A percentile compares a stretch with the other conserved stretches of the same genome.
phyloP scores from a whole-genome alignment of 2,329 filamentous ascomycete genomes.

The Botrytis elliptica region DNA sequence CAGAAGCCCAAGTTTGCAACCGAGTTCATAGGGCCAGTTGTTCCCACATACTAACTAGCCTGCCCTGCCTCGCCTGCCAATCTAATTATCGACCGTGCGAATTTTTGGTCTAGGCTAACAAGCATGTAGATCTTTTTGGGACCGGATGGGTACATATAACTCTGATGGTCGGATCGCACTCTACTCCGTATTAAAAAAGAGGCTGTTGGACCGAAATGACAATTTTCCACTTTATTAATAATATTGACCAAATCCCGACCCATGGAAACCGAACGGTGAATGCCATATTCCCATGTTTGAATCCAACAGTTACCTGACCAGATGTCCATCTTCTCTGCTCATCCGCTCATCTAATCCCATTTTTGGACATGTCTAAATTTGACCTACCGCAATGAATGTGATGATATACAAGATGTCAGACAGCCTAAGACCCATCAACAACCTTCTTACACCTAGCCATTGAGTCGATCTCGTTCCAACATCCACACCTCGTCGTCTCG shows the following conservation, averaged over 20 bases:
- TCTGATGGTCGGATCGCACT: slow-evolving; percentile 11
- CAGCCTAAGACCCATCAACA: not conserved
- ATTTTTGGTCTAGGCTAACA: not conserved
- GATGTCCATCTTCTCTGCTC: not conserved
- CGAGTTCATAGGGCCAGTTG: slow-evolving; percentile 19
- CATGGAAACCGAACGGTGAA: not conserved
- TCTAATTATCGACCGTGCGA: slow-evolving; percentile 15
- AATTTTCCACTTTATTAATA: slow-evolving; percentile 13
- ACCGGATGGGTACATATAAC: slow-evolving; percentile 3
- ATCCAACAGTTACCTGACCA: slow-evolving; percentile 7
- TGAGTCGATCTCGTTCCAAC: slow-evolving; percentile 3
- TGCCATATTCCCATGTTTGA: not conserved
- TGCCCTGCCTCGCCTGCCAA: slow-evolving; percentile 8
- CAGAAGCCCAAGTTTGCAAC: slow-evolving; percentile 7
- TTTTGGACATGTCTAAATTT: not conserved
- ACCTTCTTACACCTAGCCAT: not conserved
- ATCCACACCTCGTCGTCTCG: not conserved
- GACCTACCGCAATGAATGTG: slow-evolving; percentile 4
- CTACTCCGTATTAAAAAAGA: not conserved
- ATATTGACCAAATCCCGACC: not conserved
- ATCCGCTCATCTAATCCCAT: slow-evolving; percentile 11
- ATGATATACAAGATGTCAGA: not conserved
- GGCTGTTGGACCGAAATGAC: not conserved
- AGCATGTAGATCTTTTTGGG: slow-evolving; percentile 8
- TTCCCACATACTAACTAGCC: slow-evolving; percentile 3